A percentile compares a stretch with the other conserved stretches of the same genome.
Conservation (phyloP, 495 filamentous ascomycete genomes). For the Penicillium ucsense region DNA sequence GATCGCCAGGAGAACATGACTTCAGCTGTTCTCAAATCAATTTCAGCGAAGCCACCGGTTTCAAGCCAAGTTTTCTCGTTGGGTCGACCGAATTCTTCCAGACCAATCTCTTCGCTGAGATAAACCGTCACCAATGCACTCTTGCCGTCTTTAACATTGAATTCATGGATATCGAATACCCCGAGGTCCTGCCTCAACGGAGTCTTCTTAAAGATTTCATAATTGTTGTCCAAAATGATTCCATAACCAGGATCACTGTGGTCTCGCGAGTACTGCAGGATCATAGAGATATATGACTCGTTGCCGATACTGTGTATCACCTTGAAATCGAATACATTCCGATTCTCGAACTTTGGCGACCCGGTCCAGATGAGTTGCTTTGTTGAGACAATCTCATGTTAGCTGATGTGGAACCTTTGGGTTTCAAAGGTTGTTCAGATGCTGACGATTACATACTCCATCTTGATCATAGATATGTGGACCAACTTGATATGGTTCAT, state of each 20-base stretch:
- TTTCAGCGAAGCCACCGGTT: conserved; percentile 28
- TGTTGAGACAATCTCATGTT: background rate
- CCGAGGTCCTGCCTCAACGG: conserved; percentile 22
- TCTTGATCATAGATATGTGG: conserved; percentile 32
- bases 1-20: conserved; percentile 37
- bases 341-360: conserved; percentile 20
- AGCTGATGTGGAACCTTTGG: too few relatives aligned
- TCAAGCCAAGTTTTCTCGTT: conserved; percentile 21
- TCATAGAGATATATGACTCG: conserved; percentile 30
- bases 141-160: conserved; percentile 27
- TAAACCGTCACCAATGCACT: conserved; percentile 36
- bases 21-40: conserved; percentile 32
- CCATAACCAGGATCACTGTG: conserved; percentile 19
- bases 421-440: too few relatives aligned
- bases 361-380: conserved; percentile 29
- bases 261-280: conserved; percentile 25
- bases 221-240: conserved; percentile 20
- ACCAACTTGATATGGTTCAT: conserved; percentile 25
- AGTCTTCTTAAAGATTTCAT: conserved; percentile 24
- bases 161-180: conserved; percentile 37
- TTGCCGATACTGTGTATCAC: conserved; percentile 20
- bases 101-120: conserved; percentile 26
- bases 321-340: conserved; percentile 31
- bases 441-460: conserved; percentile 16
- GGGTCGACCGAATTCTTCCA: conserved; percentile 28